phyloP scores from a whole-genome alignment of 2,329 filamentous ascomycete genomes.

The Grosmannia serpens region DNA sequence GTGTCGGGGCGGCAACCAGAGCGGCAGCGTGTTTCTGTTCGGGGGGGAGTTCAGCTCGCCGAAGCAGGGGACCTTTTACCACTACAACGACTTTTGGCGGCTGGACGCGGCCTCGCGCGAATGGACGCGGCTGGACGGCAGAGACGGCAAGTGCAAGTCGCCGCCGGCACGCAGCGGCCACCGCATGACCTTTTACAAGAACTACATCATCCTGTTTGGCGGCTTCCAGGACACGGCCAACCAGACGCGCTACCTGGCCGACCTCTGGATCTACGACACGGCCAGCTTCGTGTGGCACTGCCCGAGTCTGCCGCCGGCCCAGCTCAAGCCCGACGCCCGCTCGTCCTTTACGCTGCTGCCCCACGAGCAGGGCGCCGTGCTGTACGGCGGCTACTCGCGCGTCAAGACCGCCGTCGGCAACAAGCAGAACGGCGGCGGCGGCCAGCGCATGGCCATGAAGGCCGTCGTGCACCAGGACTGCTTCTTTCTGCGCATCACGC shows the following conservation, averaged over 20 bases:
- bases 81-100: conserved; percentile 98
- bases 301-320: conserved; percentile 62
- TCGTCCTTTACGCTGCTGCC: conserved; percentile 89
- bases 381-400: conserved; percentile 89
- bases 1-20: conserved; percentile 74
- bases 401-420: conserved; percentile 65
- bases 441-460: conserved; percentile 63
- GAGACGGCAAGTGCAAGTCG: conserved; percentile 47
- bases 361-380: conserved; percentile 76
- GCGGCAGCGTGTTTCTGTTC: conserved; percentile 79
- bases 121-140: conserved; percentile 74
- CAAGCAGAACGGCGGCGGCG: conserved; percentile 26
- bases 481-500: conserved; percentile 77
- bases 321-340: conserved; percentile 78
- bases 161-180: conserved; percentile 84
- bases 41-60: conserved; percentile 94
- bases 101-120: conserved; percentile 75
- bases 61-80: conserved; percentile 96
- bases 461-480: conserved; percentile 91
- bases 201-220: conserved; percentile 91
- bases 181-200: conserved; percentile 93
- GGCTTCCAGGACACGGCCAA: conserved; percentile 96
- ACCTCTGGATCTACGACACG: conserved; percentile 94
- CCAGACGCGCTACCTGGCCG: conserved; percentile 84
- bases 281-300: conserved; percentile 74